Base-by-base conservation (phyloP, 768 basidiomycete species). In the Pleurotus djamor region DNA sequence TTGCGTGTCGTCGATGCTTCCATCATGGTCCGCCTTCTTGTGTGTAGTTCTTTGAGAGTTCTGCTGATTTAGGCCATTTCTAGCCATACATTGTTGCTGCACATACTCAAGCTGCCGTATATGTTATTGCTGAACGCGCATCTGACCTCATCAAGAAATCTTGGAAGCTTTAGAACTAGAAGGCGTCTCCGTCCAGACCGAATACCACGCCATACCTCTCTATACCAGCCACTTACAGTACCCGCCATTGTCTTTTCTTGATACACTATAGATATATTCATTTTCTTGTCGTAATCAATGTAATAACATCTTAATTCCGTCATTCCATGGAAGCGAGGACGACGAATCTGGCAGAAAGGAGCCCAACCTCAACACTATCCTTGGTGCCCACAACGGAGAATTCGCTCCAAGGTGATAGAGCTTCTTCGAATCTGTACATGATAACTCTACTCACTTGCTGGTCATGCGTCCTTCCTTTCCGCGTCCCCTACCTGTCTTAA, bases 1-100 rank as follows among this genome's bases (percentile, higher is more conserved):
- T 51, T 79, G 33, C 65, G 76, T 13, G 64, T 79, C 32, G 72
- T 76, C 13, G 76, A 79, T 65, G 67, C 69, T 10, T 74, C 74
- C 16, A 65, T 77, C 6, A 58, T 69, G 51, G 71, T 70, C 48
- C 41, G 70, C 17, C 6, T 12, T 35, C 34, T 1, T 9, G 5
- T 32, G 21, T 9, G 9, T 17, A 28, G 21, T 28, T 28, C 21
- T 12, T 7, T 12, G 34, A 28, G 21, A 8, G 2, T 32, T 7
- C 16, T 32, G 5, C 10, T 17, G 21, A 28, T 28, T 28, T 28
- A 28, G n/a, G 10, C 34, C 34, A 2, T 9, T 50, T 33, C 10
- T 32, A 68, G 69, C 67, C 66, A 5, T 61, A 65, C 47, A 63
- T 70, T 13, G 62, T 66, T 1, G 56, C 61, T 21, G 66, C 64